phyloP scores from a whole-genome alignment of 306 rosid species.

The Spatholobus suberectus region DNA sequence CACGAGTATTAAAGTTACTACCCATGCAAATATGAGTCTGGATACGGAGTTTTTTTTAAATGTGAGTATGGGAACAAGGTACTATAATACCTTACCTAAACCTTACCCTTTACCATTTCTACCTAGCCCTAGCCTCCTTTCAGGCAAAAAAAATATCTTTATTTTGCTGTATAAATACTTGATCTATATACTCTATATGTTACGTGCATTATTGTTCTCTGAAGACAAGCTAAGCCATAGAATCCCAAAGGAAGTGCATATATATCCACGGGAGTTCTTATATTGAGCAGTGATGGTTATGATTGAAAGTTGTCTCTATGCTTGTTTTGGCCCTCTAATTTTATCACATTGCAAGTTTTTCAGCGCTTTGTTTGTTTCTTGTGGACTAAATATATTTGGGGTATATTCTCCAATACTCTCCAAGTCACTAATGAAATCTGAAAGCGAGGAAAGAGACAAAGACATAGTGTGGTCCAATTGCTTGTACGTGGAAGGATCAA shows the following conservation, averaged over 20 bases:
- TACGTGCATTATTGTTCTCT: constrained; percentile 3
- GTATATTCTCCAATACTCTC: constrained; percentile 17
- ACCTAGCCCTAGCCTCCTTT: neutral
- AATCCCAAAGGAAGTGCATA: constrained; percentile 25
- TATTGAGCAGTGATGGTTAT: constrained; percentile 31
- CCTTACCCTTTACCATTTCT: no score
- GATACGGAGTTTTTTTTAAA: no score
- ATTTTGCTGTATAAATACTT: neutral
- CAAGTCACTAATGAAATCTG: constrained; percentile 16
- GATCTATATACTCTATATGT: neutral
- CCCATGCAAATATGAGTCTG: no score
- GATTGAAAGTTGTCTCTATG: constrained; percentile 21
- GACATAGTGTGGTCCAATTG: constrained; percentile 35
- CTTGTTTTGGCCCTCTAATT: constrained; percentile 27
- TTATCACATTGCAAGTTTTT: neutral
- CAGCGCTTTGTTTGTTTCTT: constrained; percentile 7
- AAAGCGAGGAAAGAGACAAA: constrained; percentile 33
- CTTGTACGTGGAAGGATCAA: constrained; percentile 44
- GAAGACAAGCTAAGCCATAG: neutral
- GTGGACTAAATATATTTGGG: constrained; percentile 17
- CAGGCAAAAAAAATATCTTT: neutral
- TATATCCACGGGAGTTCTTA: neutral
- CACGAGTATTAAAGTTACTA: no score
- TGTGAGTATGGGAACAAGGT: no score
- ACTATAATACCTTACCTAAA: no score